phyloP scores from a whole-genome alignment of 2,329 filamentous ascomycete genomes.

The Phoma sp. region DNA sequence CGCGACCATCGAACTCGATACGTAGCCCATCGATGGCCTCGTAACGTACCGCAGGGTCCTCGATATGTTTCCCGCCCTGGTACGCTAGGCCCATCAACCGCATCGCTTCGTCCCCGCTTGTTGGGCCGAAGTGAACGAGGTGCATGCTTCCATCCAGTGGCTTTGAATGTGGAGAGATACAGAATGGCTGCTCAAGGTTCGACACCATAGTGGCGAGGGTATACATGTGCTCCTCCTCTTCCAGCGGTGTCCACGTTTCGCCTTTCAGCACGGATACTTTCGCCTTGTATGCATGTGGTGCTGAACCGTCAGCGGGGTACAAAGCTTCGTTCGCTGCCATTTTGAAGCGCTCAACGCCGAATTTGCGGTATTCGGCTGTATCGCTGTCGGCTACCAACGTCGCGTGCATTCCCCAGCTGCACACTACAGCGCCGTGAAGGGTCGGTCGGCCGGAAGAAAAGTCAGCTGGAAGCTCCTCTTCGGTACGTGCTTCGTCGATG shows the following conservation, averaged over 20 bases:
- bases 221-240: conserved; percentile 70
- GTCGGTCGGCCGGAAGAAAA: conserved; percentile 31
- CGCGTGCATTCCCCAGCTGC: conserved; percentile 89
- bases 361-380: conserved; percentile 77
- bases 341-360: conserved; percentile 78
- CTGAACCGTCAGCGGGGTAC: conserved; percentile 59
- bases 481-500: conserved; percentile 53
- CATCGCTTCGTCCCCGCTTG: conserved; percentile 72
- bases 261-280: conserved; percentile 53
- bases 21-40: conserved; percentile 70
- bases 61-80: conserved; percentile 62
- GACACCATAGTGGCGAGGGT: conserved; percentile 78
- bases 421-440: conserved; percentile 78
- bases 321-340: conserved; percentile 83
- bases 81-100: conserved; percentile 73
- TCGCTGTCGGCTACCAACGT: conserved; percentile 90
- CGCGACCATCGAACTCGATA: conserved; percentile 64
- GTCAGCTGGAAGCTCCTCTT: conserved; percentile 42
- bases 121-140: conserved; percentile 76
- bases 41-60: conserved; percentile 68
- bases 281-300: conserved; percentile 64
- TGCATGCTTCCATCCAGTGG: conserved; percentile 75
- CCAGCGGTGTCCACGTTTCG: conserved; percentile 42
- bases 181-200: conserved; percentile 80
- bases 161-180: conserved; percentile 75